Percentiles rank a stretch among this genome's conserved stretches.
Conservation (phyloP, 306 rosid species). For the Parietaria judaica region DNA sequence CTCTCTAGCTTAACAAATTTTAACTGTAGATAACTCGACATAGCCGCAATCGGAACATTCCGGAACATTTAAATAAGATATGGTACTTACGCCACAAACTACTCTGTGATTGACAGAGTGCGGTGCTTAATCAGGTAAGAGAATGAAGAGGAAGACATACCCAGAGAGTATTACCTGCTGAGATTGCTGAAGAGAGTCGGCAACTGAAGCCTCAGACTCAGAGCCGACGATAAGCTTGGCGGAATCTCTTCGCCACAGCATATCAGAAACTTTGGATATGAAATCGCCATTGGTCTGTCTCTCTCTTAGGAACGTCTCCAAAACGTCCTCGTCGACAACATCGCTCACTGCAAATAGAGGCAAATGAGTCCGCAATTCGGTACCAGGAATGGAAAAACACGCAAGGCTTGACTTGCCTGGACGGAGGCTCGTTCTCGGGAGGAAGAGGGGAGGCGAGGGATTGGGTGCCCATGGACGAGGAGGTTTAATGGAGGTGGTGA, state of each 20-base stretch:
- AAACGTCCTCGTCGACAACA: slow-evolving; percentile 51
- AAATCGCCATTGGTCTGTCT: slow-evolving; percentile 69
- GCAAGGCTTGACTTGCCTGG: slow-evolving; percentile 25
- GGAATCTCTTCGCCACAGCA: slow-evolving; percentile 59
- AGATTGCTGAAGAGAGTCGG: slow-evolving; percentile 26
- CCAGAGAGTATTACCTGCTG: slow-evolving; percentile 32
- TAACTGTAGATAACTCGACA: no score
- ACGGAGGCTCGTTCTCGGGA: slow-evolving; percentile 34
- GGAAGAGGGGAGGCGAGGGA: slow-evolving; percentile 24
- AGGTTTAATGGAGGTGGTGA: slow-evolving; percentile 17
- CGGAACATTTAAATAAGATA: no score
- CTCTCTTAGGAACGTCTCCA: slow-evolving; percentile 63
- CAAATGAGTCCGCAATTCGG: background rate
- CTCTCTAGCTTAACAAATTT: no score
- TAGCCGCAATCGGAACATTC: no score
- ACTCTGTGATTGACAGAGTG: no score
- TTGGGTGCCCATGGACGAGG: slow-evolving; percentile 26
- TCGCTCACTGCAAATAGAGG: slow-evolving; percentile 37
- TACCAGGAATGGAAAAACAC: background rate
- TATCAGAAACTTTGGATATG: slow-evolving; percentile 65
- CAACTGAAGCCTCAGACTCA: slow-evolving; percentile 22
- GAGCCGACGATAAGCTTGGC: slow-evolving; percentile 18
- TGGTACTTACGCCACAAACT: no score
- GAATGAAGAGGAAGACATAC: no score
- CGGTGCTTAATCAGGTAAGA: no score